Evolutionary conservation across 768 basidiomycete genomes (phyloP).

Genomic region (Rhizopogon salebrosus): DNA sequence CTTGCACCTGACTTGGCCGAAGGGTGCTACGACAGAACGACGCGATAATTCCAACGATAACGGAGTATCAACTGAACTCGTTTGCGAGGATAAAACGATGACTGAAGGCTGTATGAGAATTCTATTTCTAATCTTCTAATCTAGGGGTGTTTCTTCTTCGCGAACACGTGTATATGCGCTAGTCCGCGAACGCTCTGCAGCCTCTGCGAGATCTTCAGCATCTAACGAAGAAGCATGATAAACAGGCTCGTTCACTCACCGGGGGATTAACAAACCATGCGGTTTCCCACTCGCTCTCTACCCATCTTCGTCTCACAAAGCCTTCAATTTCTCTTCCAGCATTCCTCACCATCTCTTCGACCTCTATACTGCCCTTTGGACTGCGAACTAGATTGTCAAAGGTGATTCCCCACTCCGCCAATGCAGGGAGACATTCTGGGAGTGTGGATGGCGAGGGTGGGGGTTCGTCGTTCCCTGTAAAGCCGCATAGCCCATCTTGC

Average conservation of each 20-base stretch:
- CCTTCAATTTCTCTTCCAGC: slow-evolving; percentile 55
- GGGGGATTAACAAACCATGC: slow-evolving; percentile 91
- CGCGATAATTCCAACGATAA: slow-evolving; percentile 74
- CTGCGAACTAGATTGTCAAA: slow-evolving; percentile 55
- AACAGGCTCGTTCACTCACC: slow-evolving; percentile 36
- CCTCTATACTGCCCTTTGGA: slow-evolving; percentile 43
- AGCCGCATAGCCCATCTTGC: slow-evolving; percentile 80
- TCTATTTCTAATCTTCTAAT: neutral
- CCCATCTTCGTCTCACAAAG: slow-evolving; percentile 66
- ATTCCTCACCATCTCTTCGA: slow-evolving; percentile 42
- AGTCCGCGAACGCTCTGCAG: slow-evolving; percentile 78
- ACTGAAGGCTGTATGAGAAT: neutral
- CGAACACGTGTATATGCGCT: slow-evolving; percentile 87
- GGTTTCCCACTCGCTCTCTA: slow-evolving; percentile 76
- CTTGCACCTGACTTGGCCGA: too few relatives aligned
- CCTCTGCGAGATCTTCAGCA: slow-evolving; percentile 39
- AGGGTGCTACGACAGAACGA: slow-evolving; percentile 87
- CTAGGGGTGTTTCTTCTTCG: slow-evolving; percentile 39
- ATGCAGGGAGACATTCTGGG: slow-evolving; percentile 50
- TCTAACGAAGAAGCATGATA: neutral
- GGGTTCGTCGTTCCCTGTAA: slow-evolving; percentile 55
- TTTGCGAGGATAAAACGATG: neutral
- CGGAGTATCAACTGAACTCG: slow-evolving; percentile 48
- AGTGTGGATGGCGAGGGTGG: slow-evolving; percentile 59
- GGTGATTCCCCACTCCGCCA: slow-evolving; percentile 69